Evolutionary conservation across 2,329 filamentous ascomycete species (phyloP), one percentile per base, ranked within the genome.

Genomic region (Pseudogymnoascus sp.): DNA sequence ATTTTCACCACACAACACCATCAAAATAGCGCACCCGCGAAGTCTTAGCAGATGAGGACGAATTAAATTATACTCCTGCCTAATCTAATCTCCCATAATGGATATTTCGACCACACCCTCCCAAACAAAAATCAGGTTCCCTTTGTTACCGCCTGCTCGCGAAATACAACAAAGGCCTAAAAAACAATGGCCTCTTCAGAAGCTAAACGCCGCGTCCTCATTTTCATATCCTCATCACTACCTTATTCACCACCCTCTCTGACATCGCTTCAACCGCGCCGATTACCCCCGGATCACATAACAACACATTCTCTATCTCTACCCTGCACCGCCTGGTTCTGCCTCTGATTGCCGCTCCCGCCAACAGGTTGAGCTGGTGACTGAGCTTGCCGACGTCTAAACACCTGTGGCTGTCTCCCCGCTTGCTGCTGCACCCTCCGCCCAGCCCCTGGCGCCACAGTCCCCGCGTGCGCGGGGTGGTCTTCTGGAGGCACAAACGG

Each of bases 401-500:
- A 4, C 2, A 28, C 18, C 47, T 54, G 28, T n/a, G 25, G 6
- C 25, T 54, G 47, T 6, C 28, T 30, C 28, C 16, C 47, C 59
- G 7, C 66, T 65, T 38, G 67, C 64, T 25, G 66, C 65, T 36
- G 65, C 65, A 28, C 66, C 5, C 22, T 28, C 25, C 9, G 43
- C 14, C 57, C 60, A 2, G 67, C 57, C n/a, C 57, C 67, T 11
- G 69, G 66, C 61, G 63, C 73, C 37, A 69, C 70, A 38, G 18
- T 18, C 18, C 60, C 66, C 0, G 76, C 69, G 61, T 76, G 77
- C 1, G 75, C 69, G 0, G 77, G 79, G 65, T 78, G 78, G 58
- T 73, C 69, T 12, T 69, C 67, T 0, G 81, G 79, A 1, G 81
- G 80, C 16, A 78, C 73, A 65, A 86, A 87, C 2, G 78, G 78